These are phyloP conservation scores for Knoxia roxburghii DNA, from an alignment of 257 asterid species.

Conservation along the genomic window DNA sequence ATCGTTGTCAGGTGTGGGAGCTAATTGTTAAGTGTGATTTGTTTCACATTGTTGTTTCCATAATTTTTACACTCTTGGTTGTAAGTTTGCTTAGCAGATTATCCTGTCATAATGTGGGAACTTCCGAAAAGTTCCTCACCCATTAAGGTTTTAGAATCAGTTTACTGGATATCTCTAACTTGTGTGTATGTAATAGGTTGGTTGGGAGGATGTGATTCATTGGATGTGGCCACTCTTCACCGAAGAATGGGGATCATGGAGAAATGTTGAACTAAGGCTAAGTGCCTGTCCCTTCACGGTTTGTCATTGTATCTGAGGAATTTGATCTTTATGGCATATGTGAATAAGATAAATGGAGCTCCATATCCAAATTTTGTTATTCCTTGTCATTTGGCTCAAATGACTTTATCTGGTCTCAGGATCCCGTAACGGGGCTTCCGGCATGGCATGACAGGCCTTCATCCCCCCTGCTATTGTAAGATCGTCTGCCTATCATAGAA, in stretches of 20 bases:
- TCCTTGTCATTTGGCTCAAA: slow-evolving; percentile 16
- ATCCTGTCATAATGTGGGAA: slow-evolving; percentile 1
- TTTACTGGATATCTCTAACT: not conserved
- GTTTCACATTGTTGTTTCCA: not conserved
- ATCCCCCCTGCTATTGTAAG: slow-evolving; percentile 83
- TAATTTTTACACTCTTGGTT: not conserved
- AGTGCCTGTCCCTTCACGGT: slow-evolving; percentile 89
- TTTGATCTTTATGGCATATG: slow-evolving; percentile 17
- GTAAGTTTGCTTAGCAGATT: not conserved
- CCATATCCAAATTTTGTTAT: not conserved
- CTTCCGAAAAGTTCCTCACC: not conserved
- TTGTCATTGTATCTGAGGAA: slow-evolving; percentile 25
- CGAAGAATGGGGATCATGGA: slow-evolving; percentile 93
- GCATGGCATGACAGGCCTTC: slow-evolving; percentile 80
- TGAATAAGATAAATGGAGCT: slow-evolving; percentile 14
- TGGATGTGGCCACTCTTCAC: slow-evolving; percentile 99
- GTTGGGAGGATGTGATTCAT: slow-evolving; percentile 88
- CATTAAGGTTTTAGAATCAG: too few species aligned
- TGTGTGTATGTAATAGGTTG: slow-evolving; percentile 39
- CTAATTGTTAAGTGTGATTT: not conserved
- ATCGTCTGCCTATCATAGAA: slow-evolving; percentile 14
- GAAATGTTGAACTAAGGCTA: slow-evolving; percentile 70
- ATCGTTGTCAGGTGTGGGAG: not conserved
- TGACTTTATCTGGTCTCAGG: slow-evolving; percentile 53
- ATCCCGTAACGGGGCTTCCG: slow-evolving; percentile 92